Evolutionary conservation across 1,284 basidiomycete genomes (phyloP).

Genomic region (Megacollybia platyphylla): DNA sequence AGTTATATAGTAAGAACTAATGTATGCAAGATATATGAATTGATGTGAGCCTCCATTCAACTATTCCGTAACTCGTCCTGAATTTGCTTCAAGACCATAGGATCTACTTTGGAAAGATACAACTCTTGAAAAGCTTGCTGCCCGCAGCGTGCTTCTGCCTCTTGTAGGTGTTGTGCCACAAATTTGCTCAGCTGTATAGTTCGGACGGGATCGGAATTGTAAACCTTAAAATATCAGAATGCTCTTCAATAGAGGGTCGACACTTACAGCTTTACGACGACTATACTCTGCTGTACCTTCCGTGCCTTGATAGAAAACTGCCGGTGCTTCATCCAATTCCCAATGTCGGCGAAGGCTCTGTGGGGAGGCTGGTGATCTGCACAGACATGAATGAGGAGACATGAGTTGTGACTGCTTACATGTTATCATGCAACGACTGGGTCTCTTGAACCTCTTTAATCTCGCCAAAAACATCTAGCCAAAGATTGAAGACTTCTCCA

Average conservation of each 20-base stretch:
- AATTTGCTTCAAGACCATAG: conserved; percentile 57
- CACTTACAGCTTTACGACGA: conserved; percentile 52
- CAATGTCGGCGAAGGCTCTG: conserved; percentile 43
- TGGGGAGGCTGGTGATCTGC: conserved; percentile 12
- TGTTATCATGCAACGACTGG: conserved; percentile 6
- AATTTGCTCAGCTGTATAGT: conserved; percentile 46
- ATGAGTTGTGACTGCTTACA: background rate
- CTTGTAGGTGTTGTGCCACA: conserved; percentile 41
- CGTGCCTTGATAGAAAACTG: conserved; percentile 40
- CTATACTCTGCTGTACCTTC: conserved; percentile 58
- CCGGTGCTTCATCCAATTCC: conserved; percentile 47
- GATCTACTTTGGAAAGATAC: conserved; percentile 56
- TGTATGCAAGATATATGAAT: background rate
- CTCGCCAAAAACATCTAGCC: conserved; percentile 85
- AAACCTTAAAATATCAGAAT: conserved; percentile 29
- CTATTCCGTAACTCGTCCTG: conserved; percentile 32
- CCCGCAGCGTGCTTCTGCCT: conserved; percentile 48
- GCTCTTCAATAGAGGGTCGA: background rate
- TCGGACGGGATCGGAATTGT: conserved; percentile 56
- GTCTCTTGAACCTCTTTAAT: conserved; percentile 56
- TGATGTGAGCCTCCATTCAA: background rate
- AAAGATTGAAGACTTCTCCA: conserved; percentile 75
- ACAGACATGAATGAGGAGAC: background rate
- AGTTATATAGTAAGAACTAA: conserved; percentile 5
- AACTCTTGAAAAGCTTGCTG: conserved; percentile 38